Evolutionary conservation across 805 yeast species (phyloP).

Genomic region (Myxozyma sirexii): DNA sequence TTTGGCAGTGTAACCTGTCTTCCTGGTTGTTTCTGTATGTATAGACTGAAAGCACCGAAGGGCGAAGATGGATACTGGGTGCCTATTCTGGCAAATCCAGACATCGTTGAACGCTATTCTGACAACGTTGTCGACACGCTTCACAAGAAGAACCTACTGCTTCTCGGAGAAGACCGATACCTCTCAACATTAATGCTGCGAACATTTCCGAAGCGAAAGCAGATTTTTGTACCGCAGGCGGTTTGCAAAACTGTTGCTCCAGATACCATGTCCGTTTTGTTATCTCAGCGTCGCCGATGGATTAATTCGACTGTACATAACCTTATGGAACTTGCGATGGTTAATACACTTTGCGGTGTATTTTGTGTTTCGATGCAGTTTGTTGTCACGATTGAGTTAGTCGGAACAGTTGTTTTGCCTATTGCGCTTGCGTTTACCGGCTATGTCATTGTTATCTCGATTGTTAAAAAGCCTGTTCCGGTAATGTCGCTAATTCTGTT

Average conservation of each 20-base stretch:
- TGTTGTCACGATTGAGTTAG: conserved; percentile 76
- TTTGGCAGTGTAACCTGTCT: conserved; percentile 94
- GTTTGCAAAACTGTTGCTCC: conserved; percentile 92
- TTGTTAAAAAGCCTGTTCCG: conserved; percentile 77
- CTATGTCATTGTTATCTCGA: conserved; percentile 74
- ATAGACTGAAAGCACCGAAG: conserved; percentile 88
- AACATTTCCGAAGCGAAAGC: conserved; percentile 88
- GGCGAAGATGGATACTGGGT: conserved; percentile 83
- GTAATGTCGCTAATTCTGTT: conserved; percentile 72
- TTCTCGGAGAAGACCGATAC: conserved; percentile 90
- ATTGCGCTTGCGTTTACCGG: conserved; percentile 82
- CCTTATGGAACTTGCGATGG: conserved; percentile 81
- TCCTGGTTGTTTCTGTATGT: conserved; percentile 95
- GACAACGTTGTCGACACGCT: conserved; percentile 83
- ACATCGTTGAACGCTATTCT: conserved; percentile 86
- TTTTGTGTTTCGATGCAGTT: conserved; percentile 96
- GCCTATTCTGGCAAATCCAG: conserved; percentile 90
- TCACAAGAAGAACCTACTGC: conserved; percentile 81
- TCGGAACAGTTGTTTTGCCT: conserved; percentile 88
- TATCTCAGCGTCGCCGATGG: conserved; percentile 97
- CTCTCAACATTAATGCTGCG: conserved; percentile 82
- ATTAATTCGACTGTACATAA: conserved; percentile 94
- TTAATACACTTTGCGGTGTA: conserved; percentile 89
- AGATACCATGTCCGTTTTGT: conserved; percentile 69
- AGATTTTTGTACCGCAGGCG: conserved; percentile 85